Base-by-base conservation (phyloP, 306 rosid genomes). In the Dryas alaskensis region DNA sequence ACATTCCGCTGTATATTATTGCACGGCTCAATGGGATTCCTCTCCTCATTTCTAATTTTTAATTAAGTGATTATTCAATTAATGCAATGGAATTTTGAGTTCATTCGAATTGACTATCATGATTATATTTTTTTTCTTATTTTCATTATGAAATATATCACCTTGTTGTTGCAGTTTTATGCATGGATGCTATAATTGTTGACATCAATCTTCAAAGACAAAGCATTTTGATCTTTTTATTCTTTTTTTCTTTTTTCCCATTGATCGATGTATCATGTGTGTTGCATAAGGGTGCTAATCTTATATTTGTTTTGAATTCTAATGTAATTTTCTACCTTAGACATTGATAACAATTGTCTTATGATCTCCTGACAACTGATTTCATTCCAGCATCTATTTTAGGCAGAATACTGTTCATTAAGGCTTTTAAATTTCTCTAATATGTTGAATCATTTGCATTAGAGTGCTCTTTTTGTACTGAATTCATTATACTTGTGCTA, bases 401-500 rank as follows among this genome's bases (percentile, higher is more conserved):
- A 42, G n/a, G 31, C 19, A 54, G 65, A 43, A 44, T 45, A 58
- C 16, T 31, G 42, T 12, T 65, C 10, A 45, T 27, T 48, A 2
- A 16, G 0, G 31, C 49, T n/a, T 8, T 63, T 40, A 48, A 4
- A 4, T 47, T 8, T 13, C 14, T 19, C 4, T 46, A 47, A 48
- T 59, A 47, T 16, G 58, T 72, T 70, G 45, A 47, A 31, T 16
- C 10, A 73, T 27, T 54, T 73, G 4, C 31, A 1, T 43, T 40
- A 54, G 73, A 69, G 11, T 69, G 25, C 50, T n/a, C 3, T 69
- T 4, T 52, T 69, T 16, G 22, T 53, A 40, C 76, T 70, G 46
- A 74, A 67, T 57, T 63, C 31, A 43, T 17, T 66, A 7, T 77
- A 69, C 65, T 65, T 77, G 10, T 53, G 43, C 54, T 67, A 68